phyloP scores from a whole-genome alignment of 2,329 filamentous ascomycete species.

The Neonectria hederae region DNA sequence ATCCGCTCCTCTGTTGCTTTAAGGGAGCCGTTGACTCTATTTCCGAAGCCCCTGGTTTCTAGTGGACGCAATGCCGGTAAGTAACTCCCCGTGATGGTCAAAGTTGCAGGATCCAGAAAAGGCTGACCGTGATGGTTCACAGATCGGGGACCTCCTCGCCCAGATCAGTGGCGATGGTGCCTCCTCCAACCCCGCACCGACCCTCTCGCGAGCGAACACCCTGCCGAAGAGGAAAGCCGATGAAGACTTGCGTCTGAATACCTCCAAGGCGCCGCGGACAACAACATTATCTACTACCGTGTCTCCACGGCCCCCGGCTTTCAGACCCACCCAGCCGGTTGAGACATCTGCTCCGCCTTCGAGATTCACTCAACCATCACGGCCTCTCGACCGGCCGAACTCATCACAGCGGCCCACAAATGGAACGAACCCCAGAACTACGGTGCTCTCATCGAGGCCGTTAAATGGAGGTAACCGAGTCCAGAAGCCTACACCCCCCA shows the following conservation, averaged over 20 bases:
- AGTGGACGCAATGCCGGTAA: constrained; percentile 45
- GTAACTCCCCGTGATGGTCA: constrained; percentile 24
- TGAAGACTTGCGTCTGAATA: constrained; percentile 54
- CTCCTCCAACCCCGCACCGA: constrained; percentile 47
- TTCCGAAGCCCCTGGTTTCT: constrained; percentile 19
- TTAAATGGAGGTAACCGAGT: constrained; percentile 38
- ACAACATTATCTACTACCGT: constrained; percentile 38
- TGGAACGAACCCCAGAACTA: constrained; percentile 27
- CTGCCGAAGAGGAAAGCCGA: constrained; percentile 67
- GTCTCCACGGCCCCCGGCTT: constrained; percentile 31
- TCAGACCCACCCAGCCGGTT: constrained; percentile 29
- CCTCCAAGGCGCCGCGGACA: constrained; percentile 54
- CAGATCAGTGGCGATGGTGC: constrained; percentile 64
- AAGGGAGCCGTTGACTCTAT: constrained; percentile 22
- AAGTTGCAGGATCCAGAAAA: constrained; percentile 25
- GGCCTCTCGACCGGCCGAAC: constrained; percentile 40
- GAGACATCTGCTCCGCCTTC: constrained; percentile 29
- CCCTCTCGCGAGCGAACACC: constrained; percentile 39
- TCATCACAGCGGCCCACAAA: constrained; percentile 35
- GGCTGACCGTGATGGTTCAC: constrained; percentile 29
- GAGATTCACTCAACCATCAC: constrained; percentile 35
- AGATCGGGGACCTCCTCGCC: constrained; percentile 55
- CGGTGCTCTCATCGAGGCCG: constrained; percentile 39
- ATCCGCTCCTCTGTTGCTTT: constrained; percentile 36
- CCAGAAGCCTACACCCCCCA: constrained; percentile 38